Conservation (phyloP, 2,329 filamentous ascomycete genomes). For the Microsporum ferrugineum region DNA sequence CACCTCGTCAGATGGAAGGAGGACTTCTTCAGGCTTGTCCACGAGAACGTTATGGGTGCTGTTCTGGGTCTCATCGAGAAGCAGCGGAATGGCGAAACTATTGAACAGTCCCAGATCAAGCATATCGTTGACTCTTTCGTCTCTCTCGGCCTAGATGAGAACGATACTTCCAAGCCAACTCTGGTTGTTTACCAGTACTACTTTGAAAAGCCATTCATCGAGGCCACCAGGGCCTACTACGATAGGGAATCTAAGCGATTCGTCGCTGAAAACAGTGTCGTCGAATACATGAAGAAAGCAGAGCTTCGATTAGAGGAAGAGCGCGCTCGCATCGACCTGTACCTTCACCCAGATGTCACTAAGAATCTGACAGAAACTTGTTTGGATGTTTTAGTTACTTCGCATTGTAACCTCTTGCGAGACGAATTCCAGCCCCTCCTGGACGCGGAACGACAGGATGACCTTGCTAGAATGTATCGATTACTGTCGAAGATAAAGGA, state of each 20-base stretch:
- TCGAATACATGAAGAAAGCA: constrained; percentile 99
- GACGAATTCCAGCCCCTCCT: constrained; percentile 93
- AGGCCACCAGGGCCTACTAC: constrained; percentile 76
- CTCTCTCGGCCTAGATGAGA: constrained; percentile 84
- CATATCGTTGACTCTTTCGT: constrained; percentile 94
- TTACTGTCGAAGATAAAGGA: constrained; percentile 80
- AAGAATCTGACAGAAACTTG: constrained; percentile 73
- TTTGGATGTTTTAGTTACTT: constrained; percentile 77
- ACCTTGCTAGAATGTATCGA: constrained; percentile 93
- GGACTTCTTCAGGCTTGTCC: constrained; percentile 75
- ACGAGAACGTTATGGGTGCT: constrained; percentile 83
- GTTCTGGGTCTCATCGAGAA: constrained; percentile 93
- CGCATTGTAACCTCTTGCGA: constrained; percentile 72
- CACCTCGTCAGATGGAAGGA: constrained; percentile 92
- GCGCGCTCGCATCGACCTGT: constrained; percentile 84
- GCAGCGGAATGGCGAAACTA: constrained; percentile 93
- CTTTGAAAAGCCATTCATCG: constrained; percentile 87
- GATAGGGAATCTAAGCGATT: constrained; percentile 87
- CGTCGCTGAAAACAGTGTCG: constrained; percentile 89
- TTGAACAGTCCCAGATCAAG: constrained; percentile 94
- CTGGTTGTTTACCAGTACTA: constrained; percentile 87
- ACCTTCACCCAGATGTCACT: constrained; percentile 82
- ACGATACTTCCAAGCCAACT: constrained; percentile 84
- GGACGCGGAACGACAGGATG: constrained; percentile 87
- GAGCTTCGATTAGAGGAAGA: constrained; percentile 82